These are phyloP conservation scores for Viridothelium virens DNA, from an alignment of 495 filamentous ascomycete species.

Conservation along the genomic window DNA sequence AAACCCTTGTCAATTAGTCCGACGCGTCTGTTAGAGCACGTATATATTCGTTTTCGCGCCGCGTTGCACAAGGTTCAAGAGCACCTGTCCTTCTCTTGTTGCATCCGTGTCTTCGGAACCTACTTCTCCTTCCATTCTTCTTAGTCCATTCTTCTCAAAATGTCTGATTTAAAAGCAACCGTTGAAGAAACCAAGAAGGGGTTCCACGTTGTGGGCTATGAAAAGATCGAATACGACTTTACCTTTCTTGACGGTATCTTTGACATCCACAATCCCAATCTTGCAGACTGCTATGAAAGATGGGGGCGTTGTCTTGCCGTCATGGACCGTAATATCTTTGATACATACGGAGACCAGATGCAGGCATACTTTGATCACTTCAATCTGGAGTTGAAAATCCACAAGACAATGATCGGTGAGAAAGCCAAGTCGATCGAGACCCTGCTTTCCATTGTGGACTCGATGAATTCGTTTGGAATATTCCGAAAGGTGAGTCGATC, in stretches of 20 bases:
- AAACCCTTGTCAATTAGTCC: neutral
- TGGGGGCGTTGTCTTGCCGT: slow-evolving; percentile 53
- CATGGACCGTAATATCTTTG: slow-evolving; percentile 54
- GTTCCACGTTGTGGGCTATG: slow-evolving; percentile 56
- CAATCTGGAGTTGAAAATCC: slow-evolving; percentile 47
- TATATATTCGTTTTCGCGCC: slow-evolving; percentile 3
- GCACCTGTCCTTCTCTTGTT: neutral
- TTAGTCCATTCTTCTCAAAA: slow-evolving; percentile 28
- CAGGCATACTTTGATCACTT: slow-evolving; percentile 50
- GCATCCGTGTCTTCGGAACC: no score
- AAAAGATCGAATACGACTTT: slow-evolving; percentile 62
- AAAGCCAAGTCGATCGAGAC: slow-evolving; percentile 57
- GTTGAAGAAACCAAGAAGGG: slow-evolving; percentile 48
- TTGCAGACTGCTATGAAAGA: slow-evolving; percentile 50
- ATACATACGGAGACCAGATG: slow-evolving; percentile 52
- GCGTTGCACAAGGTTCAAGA: neutral
- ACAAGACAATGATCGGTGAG: slow-evolving; percentile 58
- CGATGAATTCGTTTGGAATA: slow-evolving; percentile 59
- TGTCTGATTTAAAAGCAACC: slow-evolving; percentile 55
- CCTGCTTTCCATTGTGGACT: slow-evolving; percentile 51
- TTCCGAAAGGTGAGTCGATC: slow-evolving; percentile 43
- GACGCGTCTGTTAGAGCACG: neutral
- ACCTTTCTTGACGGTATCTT: slow-evolving; percentile 59
- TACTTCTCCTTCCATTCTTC: neutral
- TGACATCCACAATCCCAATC: slow-evolving; percentile 41